Conservation (phyloP, 495 filamentous ascomycete genomes). For the Aspergillus egyptiacus region DNA sequence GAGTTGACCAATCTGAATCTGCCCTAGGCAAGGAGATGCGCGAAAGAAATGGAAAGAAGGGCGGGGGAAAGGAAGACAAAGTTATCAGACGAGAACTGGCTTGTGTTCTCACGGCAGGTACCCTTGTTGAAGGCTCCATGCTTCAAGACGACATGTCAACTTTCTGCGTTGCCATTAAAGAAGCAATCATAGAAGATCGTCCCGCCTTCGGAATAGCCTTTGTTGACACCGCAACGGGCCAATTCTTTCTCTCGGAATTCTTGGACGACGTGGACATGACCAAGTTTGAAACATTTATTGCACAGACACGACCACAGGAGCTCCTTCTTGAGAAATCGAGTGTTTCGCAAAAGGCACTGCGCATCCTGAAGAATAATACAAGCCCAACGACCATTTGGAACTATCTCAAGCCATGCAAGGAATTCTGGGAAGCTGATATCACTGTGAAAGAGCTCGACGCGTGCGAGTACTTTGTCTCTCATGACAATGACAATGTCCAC, state of each 20-base stretch:
- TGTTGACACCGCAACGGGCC: conserved; percentile 92
- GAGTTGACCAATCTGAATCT: conserved; percentile 93
- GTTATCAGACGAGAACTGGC: conserved; percentile 88
- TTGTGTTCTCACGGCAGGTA: conserved; percentile 85
- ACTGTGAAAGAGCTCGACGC: conserved; percentile 77
- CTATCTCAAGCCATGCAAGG: conserved; percentile 74
- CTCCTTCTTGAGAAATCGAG: conserved; percentile 83
- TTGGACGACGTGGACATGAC: conserved; percentile 90
- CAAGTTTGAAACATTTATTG: conserved; percentile 96
- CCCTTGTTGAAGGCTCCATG: conserved; percentile 92
- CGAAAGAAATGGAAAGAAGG: conserved; percentile 60
- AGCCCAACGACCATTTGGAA: conserved; percentile 94
- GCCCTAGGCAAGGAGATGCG: conserved; percentile 98
- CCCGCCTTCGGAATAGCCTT: conserved; percentile 90
- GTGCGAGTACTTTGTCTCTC: conserved; percentile 68
- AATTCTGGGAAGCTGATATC: conserved; percentile 87
- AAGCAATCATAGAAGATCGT: conserved; percentile 65
- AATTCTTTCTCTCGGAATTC: conserved; percentile 89
- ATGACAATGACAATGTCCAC: conserved; percentile 55
- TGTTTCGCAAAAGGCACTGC: conserved; percentile 74
- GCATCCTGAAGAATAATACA: conserved; percentile 97
- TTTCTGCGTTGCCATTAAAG: conserved; percentile 95
- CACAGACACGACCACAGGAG: conserved; percentile 86
- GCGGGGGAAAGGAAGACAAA: conserved; percentile 65
- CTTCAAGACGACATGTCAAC: conserved; percentile 97